Evolutionary conservation across 805 yeast genomes (phyloP).

Genomic region (Spathaspora boniae): DNA sequence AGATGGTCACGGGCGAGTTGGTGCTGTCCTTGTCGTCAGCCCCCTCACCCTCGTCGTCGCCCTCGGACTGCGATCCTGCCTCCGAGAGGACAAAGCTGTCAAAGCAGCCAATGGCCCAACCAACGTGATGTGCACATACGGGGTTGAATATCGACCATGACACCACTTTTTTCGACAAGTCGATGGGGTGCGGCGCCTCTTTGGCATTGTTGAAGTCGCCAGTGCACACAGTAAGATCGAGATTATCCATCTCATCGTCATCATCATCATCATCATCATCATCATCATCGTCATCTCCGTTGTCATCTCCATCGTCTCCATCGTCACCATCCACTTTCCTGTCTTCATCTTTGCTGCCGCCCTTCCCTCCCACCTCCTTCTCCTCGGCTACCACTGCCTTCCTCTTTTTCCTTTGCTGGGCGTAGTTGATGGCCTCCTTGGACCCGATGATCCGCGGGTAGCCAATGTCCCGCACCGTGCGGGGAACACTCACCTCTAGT

Average conservation of each 20-base stretch:
- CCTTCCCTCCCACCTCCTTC: slow-evolving; percentile 11
- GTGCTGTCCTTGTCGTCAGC: slow-evolving; percentile 26
- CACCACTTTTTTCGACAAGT: slow-evolving; percentile 68
- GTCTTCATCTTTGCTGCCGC: no score
- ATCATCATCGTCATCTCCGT: slow-evolving; percentile 30
- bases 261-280: slow-evolving; percentile 41
- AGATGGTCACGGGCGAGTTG: slow-evolving; percentile 47
- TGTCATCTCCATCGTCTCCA: slow-evolving; percentile 12
- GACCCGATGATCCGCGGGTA: slow-evolving; percentile 42
- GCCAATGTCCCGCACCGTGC: slow-evolving; percentile 71
- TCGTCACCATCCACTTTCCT: slow-evolving; percentile 6
- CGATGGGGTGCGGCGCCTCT: slow-evolving; percentile 73
- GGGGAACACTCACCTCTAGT: slow-evolving; percentile 78
- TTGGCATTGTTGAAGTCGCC: slow-evolving; percentile 65
- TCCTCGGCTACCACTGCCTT: slow-evolving; percentile 10
- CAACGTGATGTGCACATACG: slow-evolving; percentile 89
- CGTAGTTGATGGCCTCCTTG: slow-evolving; percentile 14
- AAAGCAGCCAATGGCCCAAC: slow-evolving; percentile 93
- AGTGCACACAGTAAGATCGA: slow-evolving; percentile 62
- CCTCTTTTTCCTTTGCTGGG: slow-evolving; percentile 9
- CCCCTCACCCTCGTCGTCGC: slow-evolving; percentile 24
- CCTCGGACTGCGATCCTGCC: slow-evolving; percentile 23
- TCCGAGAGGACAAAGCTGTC: slow-evolving; percentile 55
- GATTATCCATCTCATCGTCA: slow-evolving; percentile 43
- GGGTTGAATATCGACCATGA: slow-evolving; percentile 76